These are phyloP conservation scores for Luffa acutangula DNA, from an alignment of 306 rosid genomes.

Conservation along the genomic window DNA sequence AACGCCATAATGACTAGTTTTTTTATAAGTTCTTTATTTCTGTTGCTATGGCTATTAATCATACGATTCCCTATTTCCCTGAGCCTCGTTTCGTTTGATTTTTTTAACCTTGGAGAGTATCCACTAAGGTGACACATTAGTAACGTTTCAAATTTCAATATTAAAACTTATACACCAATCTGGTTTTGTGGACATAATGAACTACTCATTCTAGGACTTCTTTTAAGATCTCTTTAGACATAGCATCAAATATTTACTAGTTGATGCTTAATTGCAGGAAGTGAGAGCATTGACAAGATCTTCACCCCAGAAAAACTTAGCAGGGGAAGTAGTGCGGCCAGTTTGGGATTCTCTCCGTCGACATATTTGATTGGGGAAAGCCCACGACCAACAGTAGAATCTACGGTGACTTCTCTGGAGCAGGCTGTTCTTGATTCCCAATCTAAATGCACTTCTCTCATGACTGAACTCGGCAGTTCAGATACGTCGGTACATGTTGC, in stretches of 20 bases:
- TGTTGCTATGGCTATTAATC: neutral
- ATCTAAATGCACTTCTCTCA: slow-evolving; percentile 41
- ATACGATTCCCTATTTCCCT: neutral
- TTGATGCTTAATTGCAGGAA: slow-evolving; percentile 48
- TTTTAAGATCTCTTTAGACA: neutral
- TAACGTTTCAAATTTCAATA: neutral
- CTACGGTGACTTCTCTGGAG: slow-evolving; percentile 59
- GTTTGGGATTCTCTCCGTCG: slow-evolving; percentile 38
- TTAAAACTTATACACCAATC: neutral
- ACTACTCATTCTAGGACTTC: neutral
- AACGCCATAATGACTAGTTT: neutral
- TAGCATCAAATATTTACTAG: slow-evolving; percentile 2
- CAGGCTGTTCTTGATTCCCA: slow-evolving; percentile 54
- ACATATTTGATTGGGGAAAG: slow-evolving; percentile 31
- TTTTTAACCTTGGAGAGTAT: neutral
- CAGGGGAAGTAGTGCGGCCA: slow-evolving; percentile 37
- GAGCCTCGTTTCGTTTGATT: neutral
- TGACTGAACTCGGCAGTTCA: slow-evolving; percentile 28
- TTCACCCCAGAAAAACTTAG: slow-evolving; percentile 49
- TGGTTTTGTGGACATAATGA: neutral
- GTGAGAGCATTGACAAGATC: slow-evolving; percentile 74
- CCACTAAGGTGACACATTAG: neutral
- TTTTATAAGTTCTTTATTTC: neutral
- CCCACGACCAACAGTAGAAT: slow-evolving; percentile 33
- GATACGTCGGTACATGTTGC: slow-evolving; percentile 39